Evolutionary conservation across 2,329 filamentous ascomycete genomes (phyloP).

Genomic region (Hirsutella rhossiliensis): DNA sequence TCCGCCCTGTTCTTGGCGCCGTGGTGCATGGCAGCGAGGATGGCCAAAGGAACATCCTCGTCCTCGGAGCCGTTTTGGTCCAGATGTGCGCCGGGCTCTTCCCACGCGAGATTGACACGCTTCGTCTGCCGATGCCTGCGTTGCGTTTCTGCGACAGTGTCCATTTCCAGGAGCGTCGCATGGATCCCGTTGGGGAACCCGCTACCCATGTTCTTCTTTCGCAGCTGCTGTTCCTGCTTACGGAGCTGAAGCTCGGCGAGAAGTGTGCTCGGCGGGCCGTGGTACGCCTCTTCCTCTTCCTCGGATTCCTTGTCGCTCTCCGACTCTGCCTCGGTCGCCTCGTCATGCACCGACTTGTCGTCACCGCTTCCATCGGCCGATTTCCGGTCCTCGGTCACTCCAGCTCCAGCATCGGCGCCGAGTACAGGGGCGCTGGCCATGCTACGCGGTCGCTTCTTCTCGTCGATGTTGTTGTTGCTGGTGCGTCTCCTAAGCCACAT

Average conservation of each 20-base stretch:
- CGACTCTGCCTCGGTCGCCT: slow-evolving; percentile 2
- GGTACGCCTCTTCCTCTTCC: slow-evolving; percentile 37
- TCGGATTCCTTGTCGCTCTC: slow-evolving; percentile 29
- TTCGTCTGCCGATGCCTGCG: slow-evolving; percentile 61
- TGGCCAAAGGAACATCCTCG: slow-evolving; percentile 77
- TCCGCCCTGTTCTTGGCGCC: slow-evolving; percentile 38
- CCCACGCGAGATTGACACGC: slow-evolving; percentile 83
- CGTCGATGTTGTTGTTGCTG: slow-evolving; percentile 15
- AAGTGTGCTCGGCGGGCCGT: slow-evolving; percentile 75
- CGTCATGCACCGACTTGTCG: slow-evolving; percentile 1
- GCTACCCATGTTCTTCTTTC: slow-evolving; percentile 52
- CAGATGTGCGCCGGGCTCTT: slow-evolving; percentile 46
- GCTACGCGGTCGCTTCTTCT: slow-evolving; percentile 12
- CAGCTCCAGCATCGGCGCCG: slow-evolving; percentile 14
- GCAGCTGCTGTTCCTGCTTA: slow-evolving; percentile 75
- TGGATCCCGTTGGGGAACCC: slow-evolving; percentile 67
- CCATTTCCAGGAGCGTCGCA: slow-evolving; percentile 79
- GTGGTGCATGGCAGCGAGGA: slow-evolving; percentile 56
- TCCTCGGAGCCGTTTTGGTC: slow-evolving; percentile 44
- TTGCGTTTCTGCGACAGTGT: slow-evolving; percentile 80
- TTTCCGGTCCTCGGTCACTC: not conserved
- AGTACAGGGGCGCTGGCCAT: slow-evolving; percentile 9
- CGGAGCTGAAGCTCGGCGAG: slow-evolving; percentile 85
- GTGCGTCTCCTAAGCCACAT: slow-evolving; percentile 32
- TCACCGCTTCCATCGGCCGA: slow-evolving; percentile 2